Conservation (phyloP, 2,329 filamentous ascomycete species). For the Trichoderma simmonsii region DNA sequence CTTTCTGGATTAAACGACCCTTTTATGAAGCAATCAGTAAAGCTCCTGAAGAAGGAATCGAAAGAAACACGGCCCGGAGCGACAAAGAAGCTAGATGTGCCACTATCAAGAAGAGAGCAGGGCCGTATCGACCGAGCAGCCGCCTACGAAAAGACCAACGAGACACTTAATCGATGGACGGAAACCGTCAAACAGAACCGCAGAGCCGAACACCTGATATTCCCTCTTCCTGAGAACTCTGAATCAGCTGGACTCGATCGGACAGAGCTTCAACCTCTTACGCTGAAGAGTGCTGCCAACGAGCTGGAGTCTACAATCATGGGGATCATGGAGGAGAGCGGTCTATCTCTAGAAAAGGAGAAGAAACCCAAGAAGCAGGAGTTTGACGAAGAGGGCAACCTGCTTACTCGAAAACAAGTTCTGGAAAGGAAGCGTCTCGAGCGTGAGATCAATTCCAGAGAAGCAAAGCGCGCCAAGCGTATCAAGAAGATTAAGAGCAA, state of each 20-base stretch:
- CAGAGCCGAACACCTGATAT: slow-evolving; percentile 82
- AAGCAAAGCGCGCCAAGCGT: slow-evolving; percentile 82
- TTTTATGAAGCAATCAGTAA: slow-evolving; percentile 73
- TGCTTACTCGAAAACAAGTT: slow-evolving; percentile 67
- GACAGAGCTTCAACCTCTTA: slow-evolving; percentile 63
- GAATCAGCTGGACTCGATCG: slow-evolving; percentile 58
- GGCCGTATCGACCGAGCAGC: slow-evolving; percentile 76
- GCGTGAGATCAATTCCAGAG: slow-evolving; percentile 81
- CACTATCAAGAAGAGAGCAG: slow-evolving; percentile 81
- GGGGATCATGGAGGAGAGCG: slow-evolving; percentile 85
- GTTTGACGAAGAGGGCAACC: slow-evolving; percentile 67
- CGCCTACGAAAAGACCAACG: slow-evolving; percentile 87
- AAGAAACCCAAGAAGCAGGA: slow-evolving; percentile 54
- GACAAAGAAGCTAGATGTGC: slow-evolving; percentile 72
- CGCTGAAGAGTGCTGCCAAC: slow-evolving; percentile 62
- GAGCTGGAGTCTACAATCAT: slow-evolving; percentile 85
- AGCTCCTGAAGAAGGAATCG: slow-evolving; percentile 65
- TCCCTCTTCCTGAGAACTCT: slow-evolving; percentile 75
- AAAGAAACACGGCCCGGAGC: slow-evolving; percentile 46
- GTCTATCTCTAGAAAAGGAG: slow-evolving; percentile 55
- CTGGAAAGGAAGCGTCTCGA: slow-evolving; percentile 73
- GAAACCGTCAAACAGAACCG: slow-evolving; percentile 95
- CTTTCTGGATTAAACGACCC: slow-evolving; percentile 70
- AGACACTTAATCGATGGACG: slow-evolving; percentile 85
- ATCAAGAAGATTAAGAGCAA: slow-evolving; percentile 99